Percentiles rank a stretch among this genome's conserved stretches.
Conservation (phyloP, 352 stramenopile species). For the Globisporangium acanthophoron region DNA sequence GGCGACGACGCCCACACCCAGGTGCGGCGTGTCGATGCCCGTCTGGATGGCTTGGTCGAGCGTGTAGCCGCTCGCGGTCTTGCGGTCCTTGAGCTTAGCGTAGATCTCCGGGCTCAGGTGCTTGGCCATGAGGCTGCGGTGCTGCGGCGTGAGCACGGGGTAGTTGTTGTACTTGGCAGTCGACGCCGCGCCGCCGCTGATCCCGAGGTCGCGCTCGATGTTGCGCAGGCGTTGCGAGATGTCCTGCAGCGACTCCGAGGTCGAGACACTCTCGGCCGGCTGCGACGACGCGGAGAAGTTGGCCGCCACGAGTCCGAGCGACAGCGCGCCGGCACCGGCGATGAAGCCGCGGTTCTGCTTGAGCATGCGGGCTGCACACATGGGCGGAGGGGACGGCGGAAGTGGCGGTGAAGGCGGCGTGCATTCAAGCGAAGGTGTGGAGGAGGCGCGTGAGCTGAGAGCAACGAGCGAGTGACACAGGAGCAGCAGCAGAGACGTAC, state of each 20-base stretch:
- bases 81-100: constrained; percentile 73
- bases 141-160: constrained; percentile 74
- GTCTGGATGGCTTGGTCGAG: constrained; percentile 85
- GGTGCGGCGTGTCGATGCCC: constrained; percentile 74
- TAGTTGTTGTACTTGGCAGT: constrained; percentile 58
- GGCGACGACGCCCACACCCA: constrained; percentile 79
- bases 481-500: constrained; percentile 16
- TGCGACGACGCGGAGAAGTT: constrained; percentile 26
- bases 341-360: constrained; percentile 53
- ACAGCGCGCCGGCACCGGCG: constrained; percentile 44
- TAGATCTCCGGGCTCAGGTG: constrained; percentile 78
- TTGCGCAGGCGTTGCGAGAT: constrained; percentile 55
- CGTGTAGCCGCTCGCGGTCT: constrained; percentile 65
- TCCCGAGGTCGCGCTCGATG: constrained; percentile 62
- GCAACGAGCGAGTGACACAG: neutral
- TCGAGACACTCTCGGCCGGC: constrained; percentile 47
- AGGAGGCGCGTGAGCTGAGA: neutral
- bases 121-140: constrained; percentile 86
- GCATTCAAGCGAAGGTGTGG: neutral
- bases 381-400: neutral
- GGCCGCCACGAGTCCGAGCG: constrained; percentile 48
- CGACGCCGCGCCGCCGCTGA: constrained; percentile 12
- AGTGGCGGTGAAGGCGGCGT: neutral
- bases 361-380: constrained; percentile 35
- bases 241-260: constrained; percentile 54